Conservation (phyloP, 805 yeast species). For the Kluyveromyces lactis region DNA sequence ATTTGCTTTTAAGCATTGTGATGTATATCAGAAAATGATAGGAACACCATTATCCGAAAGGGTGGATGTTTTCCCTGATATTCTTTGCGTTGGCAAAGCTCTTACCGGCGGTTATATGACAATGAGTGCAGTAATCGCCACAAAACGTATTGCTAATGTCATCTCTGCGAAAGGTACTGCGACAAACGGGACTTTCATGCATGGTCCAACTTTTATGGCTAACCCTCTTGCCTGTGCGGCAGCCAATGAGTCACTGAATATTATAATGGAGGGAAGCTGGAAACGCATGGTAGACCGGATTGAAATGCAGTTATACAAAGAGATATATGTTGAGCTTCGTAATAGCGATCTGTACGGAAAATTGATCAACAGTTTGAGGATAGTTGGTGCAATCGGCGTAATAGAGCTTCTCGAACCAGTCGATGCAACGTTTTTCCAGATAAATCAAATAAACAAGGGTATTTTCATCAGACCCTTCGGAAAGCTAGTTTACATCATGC, state of each 20-base stretch:
- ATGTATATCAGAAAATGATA: constrained; percentile 9
- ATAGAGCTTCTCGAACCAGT: constrained; percentile 14
- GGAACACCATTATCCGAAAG: constrained; percentile 8
- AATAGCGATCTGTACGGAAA: constrained; percentile 5
- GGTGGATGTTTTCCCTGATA: constrained; percentile 19
- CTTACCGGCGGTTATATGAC: constrained; percentile 25
- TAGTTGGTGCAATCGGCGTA: constrained; percentile 20
- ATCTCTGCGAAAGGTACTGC: constrained; percentile 13
- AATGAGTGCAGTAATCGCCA: constrained; percentile 18
- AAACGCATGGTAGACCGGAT: constrained; percentile 12
- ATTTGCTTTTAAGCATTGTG: constrained; percentile 30
- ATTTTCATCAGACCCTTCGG: constrained; percentile 22
- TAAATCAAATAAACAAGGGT: constrained; percentile 9
- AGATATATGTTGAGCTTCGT: constrained; percentile 10
- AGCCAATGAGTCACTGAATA: constrained; percentile 19
- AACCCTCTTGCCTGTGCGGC: constrained; percentile 23
- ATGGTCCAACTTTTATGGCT: constrained; percentile 26
- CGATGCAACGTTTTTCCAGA: constrained; percentile 18
- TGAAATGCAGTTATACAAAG: constrained; percentile 13
- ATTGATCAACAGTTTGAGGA: constrained; percentile 13
- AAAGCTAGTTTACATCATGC: constrained; percentile 21
- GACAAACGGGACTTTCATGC: constrained; percentile 22
- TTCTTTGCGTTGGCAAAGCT: constrained; percentile 21
- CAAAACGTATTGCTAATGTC: constrained; percentile 12
- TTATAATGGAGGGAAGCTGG: constrained; percentile 18